Evolutionary conservation across 75 land plant species (phyloP).

Genomic region (Pseudotsuga menziesii): DNA sequence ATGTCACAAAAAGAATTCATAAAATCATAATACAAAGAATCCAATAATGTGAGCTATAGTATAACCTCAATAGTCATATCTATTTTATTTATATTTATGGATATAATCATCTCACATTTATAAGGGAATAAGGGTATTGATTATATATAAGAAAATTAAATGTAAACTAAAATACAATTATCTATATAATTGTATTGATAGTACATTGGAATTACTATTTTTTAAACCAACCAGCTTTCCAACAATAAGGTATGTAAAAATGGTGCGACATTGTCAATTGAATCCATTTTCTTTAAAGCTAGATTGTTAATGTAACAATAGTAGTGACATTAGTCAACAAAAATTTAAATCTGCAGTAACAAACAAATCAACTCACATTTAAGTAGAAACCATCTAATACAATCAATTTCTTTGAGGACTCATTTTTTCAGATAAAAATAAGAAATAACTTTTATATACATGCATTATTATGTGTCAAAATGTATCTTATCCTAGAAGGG

Average conservation of each 20-base stretch:
- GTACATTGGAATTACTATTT: constrained; percentile 53
- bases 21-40: background rate
- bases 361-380: too few species aligned
- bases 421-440: too few species aligned
- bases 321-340: too few species aligned
- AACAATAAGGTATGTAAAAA: constrained; percentile 83
- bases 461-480: too few species aligned
- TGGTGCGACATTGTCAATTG: constrained; percentile 73
- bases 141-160: background rate
- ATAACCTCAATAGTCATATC: background rate
- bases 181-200: background rate
- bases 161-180: background rate
- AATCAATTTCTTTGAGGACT: too few species aligned
- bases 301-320: constrained; percentile 31
- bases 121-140: background rate
- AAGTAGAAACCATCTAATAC: too few species aligned
- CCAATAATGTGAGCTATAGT: background rate
- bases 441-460: too few species aligned
- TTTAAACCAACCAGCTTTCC: constrained; percentile 92
- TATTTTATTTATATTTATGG: too few species aligned
- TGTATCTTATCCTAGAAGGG: too few species aligned
- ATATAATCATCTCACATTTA: background rate
- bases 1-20: background rate
- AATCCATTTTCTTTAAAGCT: constrained; percentile 66
- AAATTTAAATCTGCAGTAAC: too few species aligned